Percentiles rank a stretch among this genome's conserved stretches.
Evolutionary conservation across 768 basidiomycete species (phyloP).

Genomic region (Naematelia encephala): DNA sequence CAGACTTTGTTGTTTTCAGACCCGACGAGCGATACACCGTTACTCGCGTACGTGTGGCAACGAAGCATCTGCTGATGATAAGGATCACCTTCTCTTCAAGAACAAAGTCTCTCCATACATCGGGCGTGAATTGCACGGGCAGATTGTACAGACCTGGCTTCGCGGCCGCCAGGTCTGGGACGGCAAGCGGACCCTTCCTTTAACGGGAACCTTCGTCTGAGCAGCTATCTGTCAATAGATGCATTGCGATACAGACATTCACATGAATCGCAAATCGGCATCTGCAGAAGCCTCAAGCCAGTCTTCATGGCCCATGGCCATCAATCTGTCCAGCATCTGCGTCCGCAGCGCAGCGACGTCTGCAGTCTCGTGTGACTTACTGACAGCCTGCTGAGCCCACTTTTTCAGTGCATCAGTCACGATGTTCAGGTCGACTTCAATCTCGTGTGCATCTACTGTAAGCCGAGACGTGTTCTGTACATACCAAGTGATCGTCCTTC

Average conservation of each 20-base stretch:
- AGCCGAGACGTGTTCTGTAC: neutral
- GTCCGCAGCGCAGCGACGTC: slow-evolving; percentile 19
- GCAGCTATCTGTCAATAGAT: neutral
- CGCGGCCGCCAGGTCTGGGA: slow-evolving; percentile 55
- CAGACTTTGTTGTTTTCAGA: slow-evolving; percentile 83
- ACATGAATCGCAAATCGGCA: slow-evolving; percentile 1
- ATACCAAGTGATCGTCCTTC: neutral
- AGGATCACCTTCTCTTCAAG: slow-evolving; percentile 73
- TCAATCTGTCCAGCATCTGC: slow-evolving; percentile 14
- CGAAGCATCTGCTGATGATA: neutral
- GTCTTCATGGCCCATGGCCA: slow-evolving; percentile 2
- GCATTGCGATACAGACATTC: too few relatives aligned
- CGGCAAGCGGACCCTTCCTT: slow-evolving; percentile 6
- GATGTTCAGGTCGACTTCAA: slow-evolving; percentile 14
- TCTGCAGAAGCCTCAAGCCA: slow-evolving; percentile 16
- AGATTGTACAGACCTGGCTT: slow-evolving; percentile 66
- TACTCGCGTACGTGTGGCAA: slow-evolving; percentile 33
- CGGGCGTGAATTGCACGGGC: slow-evolving; percentile 66
- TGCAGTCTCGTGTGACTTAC: slow-evolving; percentile 7
- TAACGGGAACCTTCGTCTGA: neutral
- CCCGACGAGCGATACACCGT: slow-evolving; percentile 53
- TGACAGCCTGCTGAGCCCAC: slow-evolving; percentile 12
- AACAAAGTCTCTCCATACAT: slow-evolving; percentile 91
- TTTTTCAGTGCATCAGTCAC: slow-evolving; percentile 6
- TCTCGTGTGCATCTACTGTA: neutral